Evolutionary conservation across 148 eudicot genomes (phyloP), one percentile per base, ranked within the genome.

Genomic region (Beta vulgaris): DNA sequence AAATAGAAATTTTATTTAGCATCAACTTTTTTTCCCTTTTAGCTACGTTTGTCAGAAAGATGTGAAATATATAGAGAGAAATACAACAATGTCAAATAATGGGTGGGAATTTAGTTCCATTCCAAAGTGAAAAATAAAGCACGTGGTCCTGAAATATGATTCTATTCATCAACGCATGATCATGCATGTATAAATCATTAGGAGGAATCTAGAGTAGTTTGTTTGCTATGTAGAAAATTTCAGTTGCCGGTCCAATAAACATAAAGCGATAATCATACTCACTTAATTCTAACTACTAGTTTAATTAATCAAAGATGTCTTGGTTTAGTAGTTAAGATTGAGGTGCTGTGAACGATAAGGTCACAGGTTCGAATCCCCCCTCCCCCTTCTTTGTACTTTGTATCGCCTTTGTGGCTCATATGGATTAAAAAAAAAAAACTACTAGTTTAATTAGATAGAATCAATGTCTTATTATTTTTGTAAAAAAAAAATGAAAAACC

Each of bases 41-140:
- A 9, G 21, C 44, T 28, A 25, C 1, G 46, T 4, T 29, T 44
- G 36, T 68, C 29, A 15, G 9, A 18, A 34, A 49, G 28, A 12
- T 8, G 55, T 40, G 66, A 68, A 68, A 26, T 57, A 2, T 28
- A 7, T 32, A 69, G 26, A 58, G n/a, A n/a, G n/a, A 68, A 67
- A 39, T 21, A 66, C 72, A 26, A 39, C 40, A 73, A 73, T 55
- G 74, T 74, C 62, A 64, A 69, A 58, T 69, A 40, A 29, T 25
- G 82, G 19, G 15, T 74, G 54, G 74, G 82, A 79, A 79, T 79
- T n/a, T 79, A 79, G 54, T 68, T 73, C 82, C 64, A 61, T 69
- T 39, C 15, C 36, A 74, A 74, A 68, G 78, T 74, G 63, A 69
- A 65, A 46, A 59, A 79, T 25, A 67, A 68, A 44, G 69, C 28